Evolutionary conservation across 176 grass and related monocot species (phyloP), one percentile per base, ranked within the genome.

Genomic region (Rhynchospora tenuis): DNA sequence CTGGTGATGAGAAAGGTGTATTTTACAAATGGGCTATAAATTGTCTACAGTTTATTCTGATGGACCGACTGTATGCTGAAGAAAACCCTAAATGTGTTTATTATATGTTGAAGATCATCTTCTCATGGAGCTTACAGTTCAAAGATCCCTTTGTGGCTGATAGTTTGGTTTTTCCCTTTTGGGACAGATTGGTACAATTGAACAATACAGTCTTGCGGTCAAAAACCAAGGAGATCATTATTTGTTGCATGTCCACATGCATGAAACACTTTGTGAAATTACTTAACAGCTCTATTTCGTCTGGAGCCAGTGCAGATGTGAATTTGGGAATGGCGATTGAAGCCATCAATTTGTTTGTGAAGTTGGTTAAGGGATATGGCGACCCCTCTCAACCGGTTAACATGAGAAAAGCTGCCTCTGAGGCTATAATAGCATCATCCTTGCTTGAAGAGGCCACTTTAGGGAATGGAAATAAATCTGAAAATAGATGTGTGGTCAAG

Each of bases 231-330:
- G 92, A 98, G 89, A 89, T 85, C 84, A 90, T 92, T 79, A 60
- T 95, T 82, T 90, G 91, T 59, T 98, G 92, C 86, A 98, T 98
- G 92, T 91, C 89, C 79, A 88, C 95, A 82, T 98, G 92, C 79
- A 75, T 94, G 88, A 98, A 94, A 64, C 84, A 85, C 79, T 93
- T 98, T 22, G 79, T 84, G 74, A 87, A 82, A 81, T 90, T 87
- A 58, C 75, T 87, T 28, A 87, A 86, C 83, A 77, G 48, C 51
- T 64, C 10, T 86, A 14, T 91, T 52, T 89, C 76, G 60, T 44
- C 45, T 28, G 72, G 81, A 76, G 73, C 27, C 59, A 64, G 83
- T 29, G 81, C 86, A 86, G 84, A 66, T 75, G 84, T 84, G 64
- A 78, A 66, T 60, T 72, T 88, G 58, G 71, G 67, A 12, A 63